Percentiles rank a stretch among this genome's conserved stretches.
These are phyloP conservation scores for Podospora didyma DNA, from an alignment of 495 filamentous ascomycete species.

Conservation along the genomic window DNA sequence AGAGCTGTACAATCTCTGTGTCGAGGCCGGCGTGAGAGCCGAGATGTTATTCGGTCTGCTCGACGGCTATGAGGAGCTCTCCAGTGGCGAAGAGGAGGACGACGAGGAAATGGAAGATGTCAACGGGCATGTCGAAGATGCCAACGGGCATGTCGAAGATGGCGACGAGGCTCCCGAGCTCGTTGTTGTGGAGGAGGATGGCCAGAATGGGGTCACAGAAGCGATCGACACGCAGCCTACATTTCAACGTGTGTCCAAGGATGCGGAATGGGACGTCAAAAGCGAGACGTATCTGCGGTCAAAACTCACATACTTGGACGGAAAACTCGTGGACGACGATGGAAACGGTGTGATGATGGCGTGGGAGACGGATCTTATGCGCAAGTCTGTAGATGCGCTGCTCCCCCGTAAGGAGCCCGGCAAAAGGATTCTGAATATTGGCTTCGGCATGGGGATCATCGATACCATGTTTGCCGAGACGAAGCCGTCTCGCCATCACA, in stretches of 20 bases:
- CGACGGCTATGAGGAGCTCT: constrained; percentile 72
- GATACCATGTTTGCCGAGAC: constrained; percentile 75
- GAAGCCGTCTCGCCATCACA: constrained; percentile 68
- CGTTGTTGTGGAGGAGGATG: constrained; percentile 19
- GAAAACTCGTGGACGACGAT: constrained; percentile 70
- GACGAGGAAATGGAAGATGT: constrained; percentile 38
- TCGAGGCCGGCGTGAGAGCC: constrained; percentile 87
- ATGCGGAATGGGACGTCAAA: constrained; percentile 42
- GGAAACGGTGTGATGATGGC: constrained; percentile 95
- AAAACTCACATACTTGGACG: constrained; percentile 67
- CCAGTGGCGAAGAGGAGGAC: constrained; percentile 58
- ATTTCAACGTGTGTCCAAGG: constrained; percentile 31
- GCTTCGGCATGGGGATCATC: constrained; percentile 95
- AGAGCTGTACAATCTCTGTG: constrained; percentile 79
- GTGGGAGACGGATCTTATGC: constrained; percentile 93
- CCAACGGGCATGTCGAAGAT: constrained; percentile 27
- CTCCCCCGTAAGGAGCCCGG: constrained; percentile 42
- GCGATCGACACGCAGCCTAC: constrained; percentile 14
- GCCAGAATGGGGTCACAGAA: constrained; percentile 1
- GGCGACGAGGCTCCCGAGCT: constrained; percentile 36
- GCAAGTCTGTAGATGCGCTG: constrained; percentile 55
- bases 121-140: constrained; percentile 29
- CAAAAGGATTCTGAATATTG: constrained; percentile 80
- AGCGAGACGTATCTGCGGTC: constrained; percentile 76
- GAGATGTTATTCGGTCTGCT: constrained; percentile 77